Conservation (phyloP, 331 rosid genomes). For the Acacia pycnantha region DNA sequence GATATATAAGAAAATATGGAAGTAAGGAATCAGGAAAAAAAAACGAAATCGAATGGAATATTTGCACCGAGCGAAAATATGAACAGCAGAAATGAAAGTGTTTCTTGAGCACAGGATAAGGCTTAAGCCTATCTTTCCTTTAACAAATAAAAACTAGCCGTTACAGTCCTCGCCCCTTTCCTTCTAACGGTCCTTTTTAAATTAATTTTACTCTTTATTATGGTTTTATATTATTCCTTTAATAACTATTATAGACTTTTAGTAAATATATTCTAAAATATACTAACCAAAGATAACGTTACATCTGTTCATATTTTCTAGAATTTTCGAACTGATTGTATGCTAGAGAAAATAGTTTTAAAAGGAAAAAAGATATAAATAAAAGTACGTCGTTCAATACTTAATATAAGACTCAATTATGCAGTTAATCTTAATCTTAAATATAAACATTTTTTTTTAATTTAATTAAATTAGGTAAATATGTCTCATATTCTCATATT, state of each 20-base stretch:
- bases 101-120: background rate
- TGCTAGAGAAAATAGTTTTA: background rate
- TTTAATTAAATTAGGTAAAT: no score
- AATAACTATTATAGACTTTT: background rate
- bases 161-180: slow-evolving; percentile 17
- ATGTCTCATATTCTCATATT: background rate
- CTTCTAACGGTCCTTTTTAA: slow-evolving; percentile 43
- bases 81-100: background rate
- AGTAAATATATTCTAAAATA: background rate
- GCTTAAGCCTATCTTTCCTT: background rate
- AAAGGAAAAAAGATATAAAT: background rate
- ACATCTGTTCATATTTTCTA: background rate
- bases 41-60: background rate
- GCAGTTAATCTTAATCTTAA: no score
- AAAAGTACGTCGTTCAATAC: no score
- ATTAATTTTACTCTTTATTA: background rate
- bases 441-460: no score
- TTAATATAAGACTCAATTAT: no score
- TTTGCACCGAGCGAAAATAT: background rate
- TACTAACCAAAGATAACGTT: background rate
- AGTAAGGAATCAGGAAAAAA: slow-evolving; percentile 31
- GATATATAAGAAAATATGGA: slow-evolving; percentile 11
- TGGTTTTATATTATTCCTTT: background rate
- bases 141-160: slow-evolving; percentile 52
- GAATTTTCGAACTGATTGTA: background rate